Percentiles rank a stretch among this genome's conserved stretches.
These are phyloP conservation scores for Salvia rosmarinus DNA, from an alignment of 257 asterid species.

Conservation along the genomic window DNA sequence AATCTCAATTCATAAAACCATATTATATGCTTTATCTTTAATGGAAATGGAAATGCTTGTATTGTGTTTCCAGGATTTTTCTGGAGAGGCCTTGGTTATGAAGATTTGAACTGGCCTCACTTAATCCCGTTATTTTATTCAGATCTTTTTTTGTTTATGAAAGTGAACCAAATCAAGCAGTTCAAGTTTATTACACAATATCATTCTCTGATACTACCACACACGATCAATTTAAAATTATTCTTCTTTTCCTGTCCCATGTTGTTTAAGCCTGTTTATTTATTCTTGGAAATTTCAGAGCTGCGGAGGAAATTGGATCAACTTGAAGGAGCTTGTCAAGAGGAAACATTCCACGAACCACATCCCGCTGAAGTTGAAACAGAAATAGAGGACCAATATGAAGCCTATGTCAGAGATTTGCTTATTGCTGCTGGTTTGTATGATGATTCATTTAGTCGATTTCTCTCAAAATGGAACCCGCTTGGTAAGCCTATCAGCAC, in stretches of 20 bases:
- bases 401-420: conserved; percentile 84
- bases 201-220: neutral
- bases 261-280: neutral
- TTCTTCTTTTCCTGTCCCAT: neutral
- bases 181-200: neutral
- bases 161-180: conserved; percentile 5
- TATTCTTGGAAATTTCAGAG: conserved; percentile 49
- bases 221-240: neutral
- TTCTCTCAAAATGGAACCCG: conserved; percentile 79
- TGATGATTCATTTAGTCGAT: conserved; percentile 58
- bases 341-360: conserved; percentile 54
- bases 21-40: neutral
- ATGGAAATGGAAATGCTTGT: neutral
- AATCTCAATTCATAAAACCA: neutral
- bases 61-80: neutral
- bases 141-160: neutral
- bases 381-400: conserved; percentile 64
- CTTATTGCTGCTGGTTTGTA: conserved; percentile 81
- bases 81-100: neutral
- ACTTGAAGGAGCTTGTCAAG: conserved; percentile 56
- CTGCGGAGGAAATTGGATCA: conserved; percentile 75
- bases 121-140: neutral
- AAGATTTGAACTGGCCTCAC: neutral
- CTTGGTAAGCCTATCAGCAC: conserved; percentile 76
- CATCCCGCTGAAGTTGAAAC: conserved; percentile 55